Conservation (phyloP, 1,284 basidiomycete species). For the Apiotrichum domesticum region DNA sequence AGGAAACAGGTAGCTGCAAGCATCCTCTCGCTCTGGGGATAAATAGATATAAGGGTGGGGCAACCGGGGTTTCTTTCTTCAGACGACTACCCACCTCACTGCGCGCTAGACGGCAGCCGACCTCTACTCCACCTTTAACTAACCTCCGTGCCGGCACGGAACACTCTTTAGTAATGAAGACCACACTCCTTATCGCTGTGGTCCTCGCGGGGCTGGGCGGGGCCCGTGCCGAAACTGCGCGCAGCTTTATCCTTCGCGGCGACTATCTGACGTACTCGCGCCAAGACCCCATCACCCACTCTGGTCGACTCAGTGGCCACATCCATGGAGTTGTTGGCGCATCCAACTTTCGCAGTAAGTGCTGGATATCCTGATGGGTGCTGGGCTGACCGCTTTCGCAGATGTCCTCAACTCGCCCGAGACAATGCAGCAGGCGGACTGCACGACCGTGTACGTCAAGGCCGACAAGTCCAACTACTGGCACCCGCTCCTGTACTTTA, state of each 20-base stretch:
- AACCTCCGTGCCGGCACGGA: too few relatives aligned
- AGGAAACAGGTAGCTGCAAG: too few relatives aligned
- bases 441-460: constrained; percentile 30
- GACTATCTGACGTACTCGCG: constrained; percentile 31
- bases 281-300: constrained; percentile 45
- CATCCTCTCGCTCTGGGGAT: too few relatives aligned
- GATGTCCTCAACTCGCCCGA: constrained; percentile 21
- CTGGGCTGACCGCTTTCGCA: neutral
- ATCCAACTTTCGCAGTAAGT: constrained; percentile 30
- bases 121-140: too few relatives aligned
- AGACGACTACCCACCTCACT: too few relatives aligned
- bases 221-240: neutral
- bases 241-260: constrained; percentile 26
- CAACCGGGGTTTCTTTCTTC: too few relatives aligned
- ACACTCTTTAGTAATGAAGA: neutral
- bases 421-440: constrained; percentile 23
- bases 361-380: too few relatives aligned
- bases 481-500: constrained; percentile 49
- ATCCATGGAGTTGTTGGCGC: constrained; percentile 45
- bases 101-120: too few relatives aligned
- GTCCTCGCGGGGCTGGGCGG: neutral
- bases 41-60: too few relatives aligned
- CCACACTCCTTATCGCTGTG: neutral
- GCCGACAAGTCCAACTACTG: constrained; percentile 50
- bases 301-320: constrained; percentile 37